Evolutionary conservation across 139 green algal species (phyloP), one percentile per base, ranked within the genome.

Genomic region (Chlorella sp.): DNA sequence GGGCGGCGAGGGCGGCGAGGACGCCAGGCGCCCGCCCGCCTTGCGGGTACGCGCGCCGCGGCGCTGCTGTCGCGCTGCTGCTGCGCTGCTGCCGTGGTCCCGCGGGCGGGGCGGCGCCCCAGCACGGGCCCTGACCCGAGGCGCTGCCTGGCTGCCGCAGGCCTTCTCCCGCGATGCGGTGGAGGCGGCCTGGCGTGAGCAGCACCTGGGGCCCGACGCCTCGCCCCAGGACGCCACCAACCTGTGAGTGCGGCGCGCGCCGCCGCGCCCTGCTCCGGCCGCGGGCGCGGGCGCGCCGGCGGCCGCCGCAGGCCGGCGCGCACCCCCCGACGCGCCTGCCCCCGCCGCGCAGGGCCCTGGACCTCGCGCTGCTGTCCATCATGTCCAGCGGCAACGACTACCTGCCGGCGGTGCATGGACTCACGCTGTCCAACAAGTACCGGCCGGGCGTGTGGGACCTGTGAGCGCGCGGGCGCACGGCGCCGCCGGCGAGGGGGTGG

Each of bases 311-410:
- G 36, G 33, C n/a, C 9, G 80, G 73, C 45, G 33, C 74, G n/a
- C n/a, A n/a, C n/a, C n/a, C n/a, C n/a, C n/a, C n/a, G 41, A 55
- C 69, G 46, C 25, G 12, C 25, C 42, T 81, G 69, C n/a, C n/a
- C n/a, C n/a, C n/a, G 41, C 43, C 69, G 46, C 25, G 12, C 25
- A 36, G 77, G 69, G 79, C 56, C 6, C 58, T 80, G 71, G 90
- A 96, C 77, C 55, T 96, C 38, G 81, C 84, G 31, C 62, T 92
- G 43, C 77, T 93, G 14, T 79, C 85, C 33, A 87, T 94, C 36
- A 58, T 95, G 77, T 74, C 61, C 36, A 82, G 76, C 61, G 90
- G 91, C 43, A 93, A 96, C 71, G 91, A 95, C 78, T 95, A 95
- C 86, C 80, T 95, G 67, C 90, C 91, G 0, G 79, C 67, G 8